Conservation (phyloP, 768 basidiomycete species). For the Auricularia sp. region DNA sequence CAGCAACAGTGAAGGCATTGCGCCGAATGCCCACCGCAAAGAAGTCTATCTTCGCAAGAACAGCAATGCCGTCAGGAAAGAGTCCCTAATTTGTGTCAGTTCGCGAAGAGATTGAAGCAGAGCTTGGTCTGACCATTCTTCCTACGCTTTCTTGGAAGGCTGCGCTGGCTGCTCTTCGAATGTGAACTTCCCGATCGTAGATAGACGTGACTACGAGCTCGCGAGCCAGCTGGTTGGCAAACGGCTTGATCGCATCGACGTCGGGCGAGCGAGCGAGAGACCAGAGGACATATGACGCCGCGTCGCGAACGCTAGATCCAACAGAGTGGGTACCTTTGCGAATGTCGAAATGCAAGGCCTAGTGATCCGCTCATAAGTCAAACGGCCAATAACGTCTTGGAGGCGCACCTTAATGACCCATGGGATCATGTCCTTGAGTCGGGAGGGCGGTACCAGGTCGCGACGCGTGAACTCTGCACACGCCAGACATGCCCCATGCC, state of each 20-base stretch:
- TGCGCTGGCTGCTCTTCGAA: conserved; percentile 91
- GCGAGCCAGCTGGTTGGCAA: conserved; percentile 57
- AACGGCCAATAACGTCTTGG: too few species aligned
- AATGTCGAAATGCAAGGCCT: conserved; percentile 91
- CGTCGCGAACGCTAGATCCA: conserved; percentile 89
- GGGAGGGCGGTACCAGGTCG: conserved; percentile 51
- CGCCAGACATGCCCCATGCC: conserved; percentile 92
- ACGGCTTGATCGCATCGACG: conserved; percentile 43
- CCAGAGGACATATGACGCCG: conserved; percentile 92
- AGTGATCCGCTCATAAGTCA: conserved; percentile 5
- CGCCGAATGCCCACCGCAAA: conserved; percentile 82
- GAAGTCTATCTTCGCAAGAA: conserved; percentile 87
- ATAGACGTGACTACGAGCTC: conserved; percentile 69
- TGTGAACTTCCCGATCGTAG: conserved; percentile 90
- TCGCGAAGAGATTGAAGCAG: conserved; percentile 3
- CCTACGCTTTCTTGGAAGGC: conserved; percentile 97
- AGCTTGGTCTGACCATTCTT: conserved; percentile 48
- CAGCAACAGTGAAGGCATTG: conserved; percentile 77
- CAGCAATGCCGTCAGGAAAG: conserved; percentile 91
- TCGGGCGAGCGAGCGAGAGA: conserved; percentile 77
- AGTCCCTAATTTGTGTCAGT: conserved; percentile 43
- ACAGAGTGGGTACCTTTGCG: conserved; percentile 88
- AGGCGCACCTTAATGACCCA: conserved; percentile 69
- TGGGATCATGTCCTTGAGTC: conserved; percentile 53
- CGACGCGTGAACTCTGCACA: conserved; percentile 88